Base-by-base conservation (phyloP, 2,329 filamentous ascomycete genomes). In the Scolecobasidium constrictum region DNA sequence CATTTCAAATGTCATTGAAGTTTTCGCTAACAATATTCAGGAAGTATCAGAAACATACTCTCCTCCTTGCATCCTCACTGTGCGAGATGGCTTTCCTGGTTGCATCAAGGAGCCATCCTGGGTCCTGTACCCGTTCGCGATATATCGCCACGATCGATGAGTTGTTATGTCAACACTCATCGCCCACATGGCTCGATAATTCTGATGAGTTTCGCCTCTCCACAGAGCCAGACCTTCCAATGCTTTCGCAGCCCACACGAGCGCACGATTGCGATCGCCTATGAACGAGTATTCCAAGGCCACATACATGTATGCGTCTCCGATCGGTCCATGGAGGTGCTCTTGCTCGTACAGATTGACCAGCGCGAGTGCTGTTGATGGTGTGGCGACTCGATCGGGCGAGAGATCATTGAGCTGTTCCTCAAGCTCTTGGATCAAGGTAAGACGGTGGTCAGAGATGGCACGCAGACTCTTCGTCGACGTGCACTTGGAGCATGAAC, bases 261-360 rank as follows among this genome's bases (percentile, higher is more conserved):
- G 50, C 13, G 61, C 63, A 22, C 46, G 52, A n/a, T 38, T 46
- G 3, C 48, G 50, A 35, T 63, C 53, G 1, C 60, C 61, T 0
- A 61, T 48, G 9, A 57, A 62, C 44, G 63, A 62, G 47, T 59
- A 63, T 38, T 65, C 63, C n/a, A 64, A 47, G 2, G 62, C 60
- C 15, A 62, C 61, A 20, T 65, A 51, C 36, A 33, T 35, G 19
- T 62, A 62, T 13, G 55, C 64, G 48, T 53, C 63, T 48, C 54
- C 58, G 40, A 52, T 51, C 38, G 50, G 54, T 2, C 48, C 57
- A 35, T 45, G 49, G 42, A 57, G 55, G 11, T 50, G 50, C 46
- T 68, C 65, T 28, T 56, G 47, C 40, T 60, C 50, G 43, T 62
- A 64, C 4, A 66, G 50, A 1, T 48, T 48, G 12, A 67, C 49